These are phyloP conservation scores for Wallacemonas sp. DNA, from an alignment of 208 protist species.

Conservation along the genomic window DNA sequence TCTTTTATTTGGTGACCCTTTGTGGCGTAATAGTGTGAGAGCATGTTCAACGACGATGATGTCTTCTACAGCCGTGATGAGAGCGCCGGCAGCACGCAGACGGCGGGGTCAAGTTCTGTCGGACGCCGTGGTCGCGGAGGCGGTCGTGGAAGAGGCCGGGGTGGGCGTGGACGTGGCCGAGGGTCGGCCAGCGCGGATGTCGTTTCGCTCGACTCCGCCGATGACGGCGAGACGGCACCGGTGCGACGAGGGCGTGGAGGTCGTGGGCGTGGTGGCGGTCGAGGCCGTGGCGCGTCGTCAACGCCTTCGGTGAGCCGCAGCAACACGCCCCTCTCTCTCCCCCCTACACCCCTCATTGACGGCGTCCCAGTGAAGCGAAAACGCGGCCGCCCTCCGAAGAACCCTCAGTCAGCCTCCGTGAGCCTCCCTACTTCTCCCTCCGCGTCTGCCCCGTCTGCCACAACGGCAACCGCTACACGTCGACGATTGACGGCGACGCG, in stretches of 20 bases:
- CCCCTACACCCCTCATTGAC: neutral
- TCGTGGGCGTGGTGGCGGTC: conserved; percentile 21
- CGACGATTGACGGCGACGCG: neutral
- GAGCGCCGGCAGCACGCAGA: neutral
- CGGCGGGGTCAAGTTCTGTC: conserved; percentile 9
- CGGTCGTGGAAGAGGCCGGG: neutral
- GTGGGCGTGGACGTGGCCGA: conserved; percentile 19
- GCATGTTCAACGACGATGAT: conserved; percentile 1
- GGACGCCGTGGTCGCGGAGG: conserved; percentile 1
- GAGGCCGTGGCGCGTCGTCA: neutral
- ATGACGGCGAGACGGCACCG: neutral
- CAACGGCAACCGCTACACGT: neutral
- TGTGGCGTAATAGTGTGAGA: neutral
- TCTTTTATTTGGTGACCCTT: neutral
- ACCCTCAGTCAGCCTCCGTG: conserved; percentile 17
- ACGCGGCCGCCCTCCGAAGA: conserved; percentile 61
- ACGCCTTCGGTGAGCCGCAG: neutral
- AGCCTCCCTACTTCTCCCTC: conserved; percentile 10
- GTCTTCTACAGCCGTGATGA: neutral
- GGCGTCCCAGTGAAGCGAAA: conserved; percentile 53
- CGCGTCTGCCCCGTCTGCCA: conserved; percentile 7
- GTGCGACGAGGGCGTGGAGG: neutral
- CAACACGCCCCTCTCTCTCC: neutral
- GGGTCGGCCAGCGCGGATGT: neutral
- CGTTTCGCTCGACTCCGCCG: neutral